Evolutionary conservation across 768 basidiomycete genomes (phyloP), one percentile per base, ranked within the genome.

Genomic region (Hypholoma sublateritium): DNA sequence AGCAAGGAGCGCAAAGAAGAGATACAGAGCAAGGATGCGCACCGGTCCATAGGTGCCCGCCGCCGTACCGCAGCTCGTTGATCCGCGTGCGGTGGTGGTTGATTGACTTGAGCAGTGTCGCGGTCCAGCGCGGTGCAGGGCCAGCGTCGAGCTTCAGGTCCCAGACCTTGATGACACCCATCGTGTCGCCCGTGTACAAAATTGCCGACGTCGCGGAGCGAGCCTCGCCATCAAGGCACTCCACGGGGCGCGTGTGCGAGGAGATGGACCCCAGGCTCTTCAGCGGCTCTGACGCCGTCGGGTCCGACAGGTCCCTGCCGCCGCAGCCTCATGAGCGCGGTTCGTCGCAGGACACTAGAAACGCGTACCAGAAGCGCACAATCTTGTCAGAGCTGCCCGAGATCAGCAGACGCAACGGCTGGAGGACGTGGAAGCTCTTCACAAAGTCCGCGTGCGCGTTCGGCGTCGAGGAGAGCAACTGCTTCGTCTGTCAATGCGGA

Each of bases 1-100:
- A 25, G 43, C 3, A 37, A 16, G 8, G 16, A 25, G 45, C n/a
- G 21, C 50, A 24, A 46, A 5, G 51, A 5, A 8, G 39, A 12
- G 11, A 13, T 5, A 45, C n/a, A 22, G 24, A 52, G 47, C 42
- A 37, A 17, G 32, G 17, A 56, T 1, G 28, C 59, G 50, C 65
- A 96, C 96, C 93, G 53, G 91, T 93, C 95, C 95, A 98, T 19
- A 98, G 73, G n/a, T 88, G 80, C 1, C 80, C 88, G n/a, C 78
- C 75, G 3, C 82, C 86, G 35, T 85, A 79, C 12, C 75, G 53
- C 55, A 97, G 75, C 53, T 91, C 88, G 57, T 89, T 90, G 24
- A 98, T 80, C 59, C 90, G 81, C 5, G 94, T 95, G 55, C 94
- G 84, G 69, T 98, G 96, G 53, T 87, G 76, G 43, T 71, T 71